Evolutionary conservation across 2,329 filamentous ascomycete species (phyloP).

Genomic region (Didymella pomorum): DNA sequence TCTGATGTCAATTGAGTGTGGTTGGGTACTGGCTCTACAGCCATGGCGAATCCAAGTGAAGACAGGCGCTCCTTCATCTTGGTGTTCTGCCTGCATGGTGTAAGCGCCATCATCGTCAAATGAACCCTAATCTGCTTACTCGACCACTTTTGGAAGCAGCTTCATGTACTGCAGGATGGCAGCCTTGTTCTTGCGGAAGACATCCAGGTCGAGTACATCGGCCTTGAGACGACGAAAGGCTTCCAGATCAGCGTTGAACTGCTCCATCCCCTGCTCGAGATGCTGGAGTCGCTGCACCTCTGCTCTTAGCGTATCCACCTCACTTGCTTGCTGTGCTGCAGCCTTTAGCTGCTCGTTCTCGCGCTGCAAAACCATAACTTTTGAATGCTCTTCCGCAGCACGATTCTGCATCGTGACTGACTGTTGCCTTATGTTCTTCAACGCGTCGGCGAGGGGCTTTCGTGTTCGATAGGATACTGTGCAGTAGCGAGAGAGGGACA

Average conservation of each 20-base stretch:
- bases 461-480: constrained; percentile 31
- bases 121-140: constrained; percentile 28
- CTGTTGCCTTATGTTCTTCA: constrained; percentile 33
- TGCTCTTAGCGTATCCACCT: constrained; percentile 20
- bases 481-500: constrained; percentile 40
- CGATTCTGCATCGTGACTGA: constrained; percentile 42
- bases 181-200: constrained; percentile 33
- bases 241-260: constrained; percentile 12
- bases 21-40: constrained; percentile 39
- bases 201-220: constrained; percentile 31
- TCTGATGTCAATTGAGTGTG: constrained; percentile 19
- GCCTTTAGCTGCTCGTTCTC: constrained; percentile 30
- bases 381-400: constrained; percentile 46
- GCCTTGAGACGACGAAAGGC: constrained; percentile 24
- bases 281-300: constrained; percentile 30
- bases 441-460: constrained; percentile 27
- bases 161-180: constrained; percentile 41
- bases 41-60: constrained; percentile 39
- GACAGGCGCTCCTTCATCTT: constrained; percentile 41
- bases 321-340: constrained; percentile 13
- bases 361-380: constrained; percentile 37
- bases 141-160: constrained; percentile 36
- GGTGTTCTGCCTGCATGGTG: constrained; percentile 36
- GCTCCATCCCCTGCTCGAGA: constrained; percentile 31
- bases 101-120: constrained; percentile 20